Percentiles rank a stretch among this genome's conserved stretches.
Conservation (phyloP, 2,329 filamentous ascomycete species). For the Penicillium rolfsii region DNA sequence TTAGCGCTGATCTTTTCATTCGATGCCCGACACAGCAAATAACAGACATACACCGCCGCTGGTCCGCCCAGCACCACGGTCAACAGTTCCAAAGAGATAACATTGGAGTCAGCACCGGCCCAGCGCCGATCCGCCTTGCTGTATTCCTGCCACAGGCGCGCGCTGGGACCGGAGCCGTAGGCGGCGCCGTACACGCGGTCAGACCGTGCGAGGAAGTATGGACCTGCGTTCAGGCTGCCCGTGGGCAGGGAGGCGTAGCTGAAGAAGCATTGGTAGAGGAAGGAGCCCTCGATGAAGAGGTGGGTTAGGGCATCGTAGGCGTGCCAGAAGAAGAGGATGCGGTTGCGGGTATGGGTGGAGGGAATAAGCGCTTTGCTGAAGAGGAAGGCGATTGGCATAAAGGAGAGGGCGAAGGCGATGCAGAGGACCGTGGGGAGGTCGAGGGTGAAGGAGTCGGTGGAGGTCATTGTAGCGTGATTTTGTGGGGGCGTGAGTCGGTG, state of each 20-base stretch:
- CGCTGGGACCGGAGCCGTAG: slow-evolving; percentile 59
- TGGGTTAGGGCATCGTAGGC: slow-evolving; percentile 91
- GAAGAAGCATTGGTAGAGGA: slow-evolving; percentile 94
- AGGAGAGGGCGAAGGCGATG: slow-evolving; percentile 56
- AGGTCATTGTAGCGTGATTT: slow-evolving; percentile 21
- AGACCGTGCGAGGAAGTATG: slow-evolving; percentile 57
- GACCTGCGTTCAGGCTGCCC: slow-evolving; percentile 34
- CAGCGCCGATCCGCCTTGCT: slow-evolving; percentile 66
- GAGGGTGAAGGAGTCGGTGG: slow-evolving; percentile 39
- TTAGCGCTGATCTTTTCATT: slow-evolving; percentile 20
- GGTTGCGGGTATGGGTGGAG: slow-evolving; percentile 58
- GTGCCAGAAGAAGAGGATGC: slow-evolving; percentile 92
- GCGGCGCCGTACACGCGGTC: slow-evolving; percentile 62
- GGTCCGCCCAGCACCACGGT: slow-evolving; percentile 64
- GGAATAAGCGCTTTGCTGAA: slow-evolving; percentile 58
- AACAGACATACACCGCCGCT: slow-evolving; percentile 61
- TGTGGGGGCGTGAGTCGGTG: not conserved
- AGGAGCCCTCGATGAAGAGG: slow-evolving; percentile 86
- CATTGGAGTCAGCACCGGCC: slow-evolving; percentile 61
- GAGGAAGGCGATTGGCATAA: slow-evolving; percentile 58
- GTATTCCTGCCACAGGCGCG: slow-evolving; percentile 67
- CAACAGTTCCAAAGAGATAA: slow-evolving; percentile 63
- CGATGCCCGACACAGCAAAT: slow-evolving; percentile 48
- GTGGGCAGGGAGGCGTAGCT: slow-evolving; percentile 54
- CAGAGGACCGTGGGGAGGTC: slow-evolving; percentile 57